Conservation (phyloP, 2,329 filamentous ascomycete genomes). For the Colletotrichum filicis region DNA sequence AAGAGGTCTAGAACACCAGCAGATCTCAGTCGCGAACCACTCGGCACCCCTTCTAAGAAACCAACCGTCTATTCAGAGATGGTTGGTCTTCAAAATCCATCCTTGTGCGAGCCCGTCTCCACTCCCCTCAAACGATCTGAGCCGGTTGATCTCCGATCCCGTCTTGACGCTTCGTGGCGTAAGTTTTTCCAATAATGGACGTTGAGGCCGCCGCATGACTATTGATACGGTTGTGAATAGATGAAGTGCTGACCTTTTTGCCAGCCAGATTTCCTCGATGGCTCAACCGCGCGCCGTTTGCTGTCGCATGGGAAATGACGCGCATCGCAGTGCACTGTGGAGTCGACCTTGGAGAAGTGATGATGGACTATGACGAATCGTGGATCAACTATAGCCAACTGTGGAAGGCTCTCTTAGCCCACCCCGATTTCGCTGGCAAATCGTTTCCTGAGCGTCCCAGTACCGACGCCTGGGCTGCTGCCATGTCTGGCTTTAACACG, state of each 20-base stretch:
- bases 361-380: conserved; percentile 48
- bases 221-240: too few species aligned
- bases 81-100: not conserved
- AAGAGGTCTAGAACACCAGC: not conserved
- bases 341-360: conserved; percentile 49
- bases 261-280: conserved; percentile 23
- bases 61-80: not conserved
- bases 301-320: conserved; percentile 63
- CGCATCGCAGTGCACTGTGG: conserved; percentile 59
- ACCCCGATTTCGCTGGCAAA: conserved; percentile 55
- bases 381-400: conserved; percentile 59
- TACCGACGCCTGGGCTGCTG: conserved; percentile 57
- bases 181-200: not conserved
- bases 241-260: not conserved
- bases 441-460: conserved; percentile 59
- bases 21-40: not conserved
- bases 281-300: conserved; percentile 57
- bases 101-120: not conserved
- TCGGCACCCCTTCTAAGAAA: not conserved
- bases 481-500: conserved; percentile 49
- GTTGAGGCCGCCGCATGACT: not conserved
- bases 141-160: conserved; percentile 13
- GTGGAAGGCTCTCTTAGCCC: conserved; percentile 50
- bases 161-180: conserved; percentile 19
- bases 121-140: not conserved